A percentile compares a stretch with the other conserved stretches of the same genome.
phyloP scores from a whole-genome alignment of 192 early-diverging fungal genomes.

The Neocallimastix lanati region DNA sequence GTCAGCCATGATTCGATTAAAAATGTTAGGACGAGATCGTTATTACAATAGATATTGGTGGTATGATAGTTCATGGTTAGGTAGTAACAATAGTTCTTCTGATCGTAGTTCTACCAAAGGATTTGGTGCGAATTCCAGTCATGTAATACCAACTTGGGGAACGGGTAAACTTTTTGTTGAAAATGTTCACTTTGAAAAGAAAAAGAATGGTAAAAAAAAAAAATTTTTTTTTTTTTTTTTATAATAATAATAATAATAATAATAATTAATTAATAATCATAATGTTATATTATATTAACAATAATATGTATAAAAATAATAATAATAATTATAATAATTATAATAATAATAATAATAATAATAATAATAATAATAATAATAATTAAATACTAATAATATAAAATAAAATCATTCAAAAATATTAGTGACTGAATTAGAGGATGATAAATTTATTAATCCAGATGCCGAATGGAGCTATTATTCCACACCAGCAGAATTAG shows the following conservation, averaged over 20 bases:
- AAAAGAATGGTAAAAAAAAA: conserved; percentile 6
- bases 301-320: too few relatives aligned
- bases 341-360: too few relatives aligned
- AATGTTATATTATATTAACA: too few relatives aligned
- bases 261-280: too few relatives aligned
- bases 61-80: conserved; percentile 60
- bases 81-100: conserved; percentile 25
- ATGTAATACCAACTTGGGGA: conserved; percentile 4
- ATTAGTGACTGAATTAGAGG: neutral
- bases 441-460: neutral
- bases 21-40: conserved; percentile 63
- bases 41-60: conserved; percentile 80
- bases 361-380: too few relatives aligned
- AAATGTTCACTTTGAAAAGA: conserved; percentile 14
- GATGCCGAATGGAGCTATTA: conserved; percentile 27
- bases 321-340: too few relatives aligned
- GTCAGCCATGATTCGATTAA: conserved; percentile 42
- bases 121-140: neutral
- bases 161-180: conserved; percentile 26
- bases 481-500: conserved; percentile 31
- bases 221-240: too few relatives aligned
- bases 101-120: conserved; percentile 9
- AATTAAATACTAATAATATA: too few relatives aligned
- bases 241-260: too few relatives aligned
- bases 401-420: neutral